Evolutionary conservation across 306 rosid species (phyloP).

Genomic region (Cicer arietinum): DNA sequence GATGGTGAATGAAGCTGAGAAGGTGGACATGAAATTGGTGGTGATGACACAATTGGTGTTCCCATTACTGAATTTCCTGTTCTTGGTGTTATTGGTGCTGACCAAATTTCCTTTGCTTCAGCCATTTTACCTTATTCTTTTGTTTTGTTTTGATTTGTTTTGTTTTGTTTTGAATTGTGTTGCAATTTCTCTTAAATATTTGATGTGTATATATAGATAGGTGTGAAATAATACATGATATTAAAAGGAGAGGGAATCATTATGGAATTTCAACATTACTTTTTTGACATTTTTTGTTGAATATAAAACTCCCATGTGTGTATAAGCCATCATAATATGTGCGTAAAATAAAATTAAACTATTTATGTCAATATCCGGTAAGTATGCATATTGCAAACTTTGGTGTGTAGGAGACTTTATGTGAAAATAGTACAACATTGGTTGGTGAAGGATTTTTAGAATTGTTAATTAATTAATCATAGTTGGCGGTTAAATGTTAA

Average conservation of each 20-base stretch:
- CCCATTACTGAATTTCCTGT: constrained; percentile 43
- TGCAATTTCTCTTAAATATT: constrained; percentile 11
- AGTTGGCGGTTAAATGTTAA: constrained; percentile 22
- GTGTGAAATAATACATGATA: not conserved
- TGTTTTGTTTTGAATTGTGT: too few species aligned
- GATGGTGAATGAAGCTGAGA: constrained; percentile 69
- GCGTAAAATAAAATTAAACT: not conserved
- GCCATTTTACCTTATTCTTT: constrained; percentile 42
- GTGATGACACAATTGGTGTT: constrained; percentile 46
- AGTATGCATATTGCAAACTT: constrained; percentile 39
- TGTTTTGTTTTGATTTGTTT: not conserved
- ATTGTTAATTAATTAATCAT: not conserved
- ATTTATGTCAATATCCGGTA: constrained; percentile 3
- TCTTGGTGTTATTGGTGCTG: constrained; percentile 75
- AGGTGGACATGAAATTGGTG: constrained; percentile 73
- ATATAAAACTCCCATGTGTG: not conserved
- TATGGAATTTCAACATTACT: constrained; percentile 26
- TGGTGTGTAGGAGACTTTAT: constrained; percentile 42
- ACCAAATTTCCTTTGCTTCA: constrained; percentile 61
- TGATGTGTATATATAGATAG: constrained; percentile 25
- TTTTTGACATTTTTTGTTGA: constrained; percentile 9
- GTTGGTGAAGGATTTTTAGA: constrained; percentile 11
- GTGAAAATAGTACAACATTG: not conserved
- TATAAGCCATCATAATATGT: not conserved
- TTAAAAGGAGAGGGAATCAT: not conserved